Evolutionary conservation across 140 eudicot genomes (phyloP), one percentile per base, ranked within the genome.

Genomic region (Bidens hawaiensis): DNA sequence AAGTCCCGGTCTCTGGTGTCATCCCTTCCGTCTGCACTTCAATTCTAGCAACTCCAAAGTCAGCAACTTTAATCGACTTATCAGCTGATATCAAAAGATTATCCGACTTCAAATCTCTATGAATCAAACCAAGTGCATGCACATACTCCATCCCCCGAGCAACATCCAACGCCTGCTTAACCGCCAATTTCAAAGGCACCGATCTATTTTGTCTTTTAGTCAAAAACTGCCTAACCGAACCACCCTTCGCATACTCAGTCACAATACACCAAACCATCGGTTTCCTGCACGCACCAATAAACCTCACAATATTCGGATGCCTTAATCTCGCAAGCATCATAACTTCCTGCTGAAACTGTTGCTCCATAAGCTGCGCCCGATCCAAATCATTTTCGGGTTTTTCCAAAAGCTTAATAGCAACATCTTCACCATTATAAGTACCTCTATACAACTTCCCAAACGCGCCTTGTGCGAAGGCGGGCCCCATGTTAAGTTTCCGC

Each of bases 211-310:
- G 89, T 61, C 97, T 75, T 79, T 73, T 89, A 1, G 84, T 68
- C 71, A 89, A 46, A 76, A 85, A 89, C 77, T 89, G 97, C 14
- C 97, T 78, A 10, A 89, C 97, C 16, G 97, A 89, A 43, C 97
- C 97, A 19, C 97, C 97, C 71, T 86, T 89, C 5, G 97, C 97
- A 73, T 89, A 89, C 57, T 89, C 97, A 1, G 97, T 89, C 25
- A 89, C 76, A 41, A 89, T 85, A 75, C 97, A 89, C 97, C 97
- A 89, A 11, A 89, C 97, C 89, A 85, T 86, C 41, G 97, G 97
- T 63, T 89, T 89, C 60, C 97, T 87, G 57, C 97, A 89, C 4
- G 81, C 97, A 33, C 97, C 97, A 57, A 89, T 83, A 55, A 89
- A 89, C 61, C 97, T 79, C 40, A 89, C 95, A 21, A 89, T 89